Evolutionary conservation across 495 filamentous ascomycete genomes (phyloP).

Genomic region (Usnea hakonensis): DNA sequence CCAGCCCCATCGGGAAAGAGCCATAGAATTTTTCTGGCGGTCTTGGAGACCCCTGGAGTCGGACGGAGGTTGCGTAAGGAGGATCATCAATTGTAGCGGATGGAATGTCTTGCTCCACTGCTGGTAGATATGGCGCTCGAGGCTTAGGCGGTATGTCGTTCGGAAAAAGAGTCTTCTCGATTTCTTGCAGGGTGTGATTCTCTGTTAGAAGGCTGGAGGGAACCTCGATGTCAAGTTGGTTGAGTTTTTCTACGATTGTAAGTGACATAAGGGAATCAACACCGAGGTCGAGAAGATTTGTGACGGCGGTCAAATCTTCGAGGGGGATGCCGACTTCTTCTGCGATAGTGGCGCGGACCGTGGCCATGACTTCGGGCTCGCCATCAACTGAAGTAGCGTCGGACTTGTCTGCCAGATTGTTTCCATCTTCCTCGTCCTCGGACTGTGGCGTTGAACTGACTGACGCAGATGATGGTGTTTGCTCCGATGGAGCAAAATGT

Average conservation of each 20-base stretch:
- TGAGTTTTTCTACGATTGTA: constrained; percentile 33
- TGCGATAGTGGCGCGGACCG: constrained; percentile 18
- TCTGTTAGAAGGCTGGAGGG: constrained; percentile 33
- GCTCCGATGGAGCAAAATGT: constrained; percentile 7
- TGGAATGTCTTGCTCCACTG: not conserved
- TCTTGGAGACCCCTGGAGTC: constrained; percentile 48
- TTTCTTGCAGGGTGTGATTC: constrained; percentile 15
- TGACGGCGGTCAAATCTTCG: constrained; percentile 22
- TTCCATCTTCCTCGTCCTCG: not conserved
- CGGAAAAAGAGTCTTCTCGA: constrained; percentile 18
- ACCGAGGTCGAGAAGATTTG: constrained; percentile 37
- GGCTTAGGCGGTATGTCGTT: constrained; percentile 26
- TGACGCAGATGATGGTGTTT: not conserved
- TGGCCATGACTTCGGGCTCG: not conserved
- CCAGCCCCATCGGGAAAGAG: constrained; percentile 75
- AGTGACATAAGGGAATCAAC: constrained; percentile 46
- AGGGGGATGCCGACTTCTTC: constrained; percentile 19
- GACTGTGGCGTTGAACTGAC: not conserved
- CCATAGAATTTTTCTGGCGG: constrained; percentile 55
- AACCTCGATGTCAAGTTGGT: constrained; percentile 32
- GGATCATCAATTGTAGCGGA: constrained; percentile 18
- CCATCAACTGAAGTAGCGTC: not conserved
- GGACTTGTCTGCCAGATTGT: not conserved
- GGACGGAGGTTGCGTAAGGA: constrained; percentile 43
- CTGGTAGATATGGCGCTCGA: constrained; percentile 9